Conservation (phyloP, 805 yeast genomes). For the Ogataea populi-albae region DNA sequence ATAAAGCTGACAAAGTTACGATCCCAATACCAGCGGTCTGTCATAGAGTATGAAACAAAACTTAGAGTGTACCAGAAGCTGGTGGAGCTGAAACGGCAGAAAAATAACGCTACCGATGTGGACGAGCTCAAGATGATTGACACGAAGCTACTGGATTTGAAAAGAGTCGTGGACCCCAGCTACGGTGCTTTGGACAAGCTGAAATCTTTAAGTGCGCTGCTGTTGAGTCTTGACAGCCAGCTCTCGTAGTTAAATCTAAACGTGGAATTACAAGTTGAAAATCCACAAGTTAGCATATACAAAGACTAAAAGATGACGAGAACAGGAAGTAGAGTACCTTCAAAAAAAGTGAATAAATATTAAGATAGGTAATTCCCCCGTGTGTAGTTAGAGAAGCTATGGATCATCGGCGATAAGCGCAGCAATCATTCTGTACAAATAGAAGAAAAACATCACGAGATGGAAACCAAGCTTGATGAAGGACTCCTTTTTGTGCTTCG, state of each 20-base stretch:
- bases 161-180: conserved; percentile 22
- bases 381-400: too few species aligned
- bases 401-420: conserved; percentile 74
- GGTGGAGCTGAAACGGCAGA: conserved; percentile 6
- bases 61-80: conserved; percentile 17
- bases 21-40: conserved; percentile 9
- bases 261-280: too few species aligned
- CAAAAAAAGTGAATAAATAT: too few species aligned
- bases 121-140: conserved; percentile 12
- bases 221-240: conserved; percentile 14
- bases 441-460: conserved; percentile 88
- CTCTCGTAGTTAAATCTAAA: conserved; percentile 1
- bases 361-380: too few species aligned
- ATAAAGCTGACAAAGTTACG: conserved; percentile 22
- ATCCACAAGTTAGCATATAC: conserved; percentile 4
- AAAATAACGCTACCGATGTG: conserved; percentile 1
- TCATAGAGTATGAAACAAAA: conserved; percentile 15
- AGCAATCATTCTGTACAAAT: conserved; percentile 93
- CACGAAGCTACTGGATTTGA: conserved; percentile 19
- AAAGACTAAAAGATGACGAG: conserved; percentile 1
- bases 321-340: neutral
- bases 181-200: conserved; percentile 29
- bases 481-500: conserved; percentile 89
- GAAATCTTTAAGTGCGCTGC: conserved; percentile 25
- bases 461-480: conserved; percentile 90